These are phyloP conservation scores for Rutidosis leptorrhynchoides DNA, from an alignment of 129 eudicot species.

Conservation along the genomic window DNA sequence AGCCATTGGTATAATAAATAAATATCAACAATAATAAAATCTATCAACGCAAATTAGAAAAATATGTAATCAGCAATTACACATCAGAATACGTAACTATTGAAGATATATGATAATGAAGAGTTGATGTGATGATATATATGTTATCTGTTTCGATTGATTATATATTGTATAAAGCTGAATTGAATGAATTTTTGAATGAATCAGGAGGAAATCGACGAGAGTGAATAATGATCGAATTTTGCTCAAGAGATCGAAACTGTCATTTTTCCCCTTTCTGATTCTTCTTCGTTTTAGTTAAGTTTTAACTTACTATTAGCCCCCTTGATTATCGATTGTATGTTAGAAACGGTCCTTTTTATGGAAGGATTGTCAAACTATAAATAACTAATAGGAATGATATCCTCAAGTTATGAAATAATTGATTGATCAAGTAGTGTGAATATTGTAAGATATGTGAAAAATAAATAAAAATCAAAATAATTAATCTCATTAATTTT, in stretches of 20 bases:
- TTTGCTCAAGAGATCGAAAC: constrained; percentile 24
- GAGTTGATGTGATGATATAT: constrained; percentile 15
- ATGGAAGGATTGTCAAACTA: too few species aligned
- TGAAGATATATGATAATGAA: constrained; percentile 22
- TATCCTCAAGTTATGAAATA: too few species aligned
- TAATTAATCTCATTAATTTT: too few species aligned
- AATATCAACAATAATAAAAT: neutral
- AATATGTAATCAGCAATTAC: constrained; percentile 22
- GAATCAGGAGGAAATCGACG: constrained; percentile 28
- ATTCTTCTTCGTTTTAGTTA: constrained; percentile 8
- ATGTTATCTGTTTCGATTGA: constrained; percentile 12
- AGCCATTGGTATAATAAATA: constrained; percentile 61
- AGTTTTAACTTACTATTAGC: constrained; percentile 13
- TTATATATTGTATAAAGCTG: neutral
- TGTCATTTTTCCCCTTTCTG: constrained; percentile 20
- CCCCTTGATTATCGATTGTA: constrained; percentile 13
- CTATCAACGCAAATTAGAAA: neutral
- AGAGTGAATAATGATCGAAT: constrained; percentile 27
- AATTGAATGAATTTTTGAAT: constrained; percentile 4
- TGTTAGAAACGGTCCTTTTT: too few species aligned
- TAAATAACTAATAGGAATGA: too few species aligned
- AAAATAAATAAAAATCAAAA: too few species aligned
- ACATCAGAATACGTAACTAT: constrained; percentile 29
- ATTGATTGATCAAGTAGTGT: too few species aligned
- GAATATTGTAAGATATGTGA: too few species aligned